A percentile compares a stretch with the other conserved stretches of the same genome.
These are phyloP conservation scores for Amanita exitialis DNA, from an alignment of 768 basidiomycete genomes.

Conservation along the genomic window DNA sequence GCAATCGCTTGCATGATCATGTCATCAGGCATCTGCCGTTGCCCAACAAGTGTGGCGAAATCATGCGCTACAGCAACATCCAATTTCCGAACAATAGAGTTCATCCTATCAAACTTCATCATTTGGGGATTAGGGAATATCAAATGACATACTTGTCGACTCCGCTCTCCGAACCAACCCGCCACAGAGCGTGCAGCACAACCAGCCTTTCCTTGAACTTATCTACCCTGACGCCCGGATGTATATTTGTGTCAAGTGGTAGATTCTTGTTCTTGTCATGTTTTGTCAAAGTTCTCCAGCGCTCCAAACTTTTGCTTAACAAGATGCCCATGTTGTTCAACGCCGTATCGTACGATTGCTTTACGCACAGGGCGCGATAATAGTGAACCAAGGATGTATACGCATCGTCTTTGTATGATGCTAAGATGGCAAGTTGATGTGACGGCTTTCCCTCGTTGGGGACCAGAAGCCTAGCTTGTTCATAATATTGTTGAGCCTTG, in stretches of 20 bases:
- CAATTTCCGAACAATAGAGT: constrained; percentile 35
- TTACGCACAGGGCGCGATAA: constrained; percentile 84
- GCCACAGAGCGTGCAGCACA: constrained; percentile 70
- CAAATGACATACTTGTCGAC: constrained; percentile 41
- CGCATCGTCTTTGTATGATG: constrained; percentile 76
- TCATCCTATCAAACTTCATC: constrained; percentile 28
- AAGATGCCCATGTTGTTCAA: constrained; percentile 75
- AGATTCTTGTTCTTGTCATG: constrained; percentile 24
- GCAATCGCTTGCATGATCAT: constrained; percentile 66
- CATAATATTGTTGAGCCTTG: constrained; percentile 73
- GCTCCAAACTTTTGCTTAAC: constrained; percentile 55
- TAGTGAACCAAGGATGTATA: constrained; percentile 79
- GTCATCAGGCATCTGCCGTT: constrained; percentile 66
- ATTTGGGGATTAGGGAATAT: background rate
- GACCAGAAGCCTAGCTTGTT: constrained; percentile 71
- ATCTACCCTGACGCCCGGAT: constrained; percentile 47
- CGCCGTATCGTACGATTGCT: constrained; percentile 79
- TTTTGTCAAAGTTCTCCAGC: constrained; percentile 36
- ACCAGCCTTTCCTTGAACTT: constrained; percentile 67
- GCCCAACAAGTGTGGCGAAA: constrained; percentile 52
- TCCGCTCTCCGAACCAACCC: constrained; percentile 40
- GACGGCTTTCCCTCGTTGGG: constrained; percentile 91
- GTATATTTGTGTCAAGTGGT: constrained; percentile 21
- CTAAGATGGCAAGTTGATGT: constrained; percentile 91
- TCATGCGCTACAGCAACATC: constrained; percentile 39